Percentiles rank a stretch among this genome's conserved stretches.
Evolutionary conservation across 2,329 filamentous ascomycete genomes (phyloP).

Genomic region (Phialocephala sp.): DNA sequence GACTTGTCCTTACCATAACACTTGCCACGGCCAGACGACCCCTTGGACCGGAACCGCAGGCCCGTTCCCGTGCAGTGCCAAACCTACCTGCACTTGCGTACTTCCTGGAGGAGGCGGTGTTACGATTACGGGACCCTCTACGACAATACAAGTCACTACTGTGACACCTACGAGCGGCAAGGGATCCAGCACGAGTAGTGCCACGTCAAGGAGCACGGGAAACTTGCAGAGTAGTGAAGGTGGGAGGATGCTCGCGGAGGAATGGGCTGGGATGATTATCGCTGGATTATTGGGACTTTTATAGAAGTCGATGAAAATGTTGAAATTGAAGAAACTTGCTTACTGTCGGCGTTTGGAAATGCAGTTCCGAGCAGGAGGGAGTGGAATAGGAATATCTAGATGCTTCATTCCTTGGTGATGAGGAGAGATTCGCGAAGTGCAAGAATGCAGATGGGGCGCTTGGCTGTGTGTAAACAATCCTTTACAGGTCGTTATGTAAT

Average conservation of each 20-base stretch:
- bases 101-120: conserved; percentile 6
- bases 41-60: conserved; percentile 17
- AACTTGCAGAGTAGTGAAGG: neutral
- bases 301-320: neutral
- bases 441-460: too few relatives aligned
- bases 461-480: too few relatives aligned
- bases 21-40: conserved; percentile 19
- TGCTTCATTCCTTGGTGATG: too few relatives aligned
- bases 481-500: too few relatives aligned
- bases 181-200: neutral
- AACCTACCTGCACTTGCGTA: conserved; percentile 13
- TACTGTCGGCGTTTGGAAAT: too few relatives aligned
- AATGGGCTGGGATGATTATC: neutral
- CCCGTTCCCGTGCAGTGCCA: conserved; percentile 12
- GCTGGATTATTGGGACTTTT: neutral
- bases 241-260: neutral
- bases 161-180: neutral
- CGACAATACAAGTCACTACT: neutral
- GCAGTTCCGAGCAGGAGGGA: neutral
- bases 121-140: conserved; percentile 14
- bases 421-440: too few relatives aligned
- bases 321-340: too few relatives aligned
- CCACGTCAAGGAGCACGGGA: neutral
- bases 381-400: neutral
- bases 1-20: conserved; percentile 11